Base-by-base conservation (phyloP, 495 filamentous ascomycete species). In the Acidomyces sp. region DNA sequence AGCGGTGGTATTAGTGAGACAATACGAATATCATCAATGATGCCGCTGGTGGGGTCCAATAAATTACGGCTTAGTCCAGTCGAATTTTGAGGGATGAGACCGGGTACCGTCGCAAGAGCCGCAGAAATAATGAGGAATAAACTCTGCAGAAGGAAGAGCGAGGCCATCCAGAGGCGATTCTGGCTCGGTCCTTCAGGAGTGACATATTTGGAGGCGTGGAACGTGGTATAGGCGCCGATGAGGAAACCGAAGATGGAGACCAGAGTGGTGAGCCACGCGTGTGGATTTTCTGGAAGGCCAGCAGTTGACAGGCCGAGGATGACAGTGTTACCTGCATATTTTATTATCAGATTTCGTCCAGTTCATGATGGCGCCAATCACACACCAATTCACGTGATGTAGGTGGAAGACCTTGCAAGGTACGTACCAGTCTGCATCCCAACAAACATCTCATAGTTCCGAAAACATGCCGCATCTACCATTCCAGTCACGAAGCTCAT, bases 1-100 rank as follows among this genome's bases (percentile, higher is more conserved):
- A 86, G 58, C 22, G 85, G 60, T 1, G 63, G 76, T 21, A 85
- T 63, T 3, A 76, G 69, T 2, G 74, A 62, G 20, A 78, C 33
- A 52, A 45, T 71, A 55, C 15, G 70, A 57, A 48, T 65, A 64
- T 55, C 21, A 45, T 31, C 29, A 22, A 50, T 41, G 10, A 50
- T 37, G 23, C 18, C 23, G 12, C 2, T 10, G 17, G 21, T 11
- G n/a, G n/a, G n/a, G 6, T 39, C 34, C 2, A 22, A 20, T 9
- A 18, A 26, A 16, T 15, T 2, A 10, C 42, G 22, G 15, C 10
- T 4, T 11, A 19, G 37, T 12, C 33, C 33, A 12, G 24, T 35
- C 6, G 42, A 35, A 10, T 38, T 13, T 17, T 45, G 42, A 12
- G 42, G 42, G 21, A 45, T 45, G 1, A 37, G 18, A 10, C 23